Base-by-base conservation (phyloP, 345 rosid genomes). In the Geranium brycei region DNA sequence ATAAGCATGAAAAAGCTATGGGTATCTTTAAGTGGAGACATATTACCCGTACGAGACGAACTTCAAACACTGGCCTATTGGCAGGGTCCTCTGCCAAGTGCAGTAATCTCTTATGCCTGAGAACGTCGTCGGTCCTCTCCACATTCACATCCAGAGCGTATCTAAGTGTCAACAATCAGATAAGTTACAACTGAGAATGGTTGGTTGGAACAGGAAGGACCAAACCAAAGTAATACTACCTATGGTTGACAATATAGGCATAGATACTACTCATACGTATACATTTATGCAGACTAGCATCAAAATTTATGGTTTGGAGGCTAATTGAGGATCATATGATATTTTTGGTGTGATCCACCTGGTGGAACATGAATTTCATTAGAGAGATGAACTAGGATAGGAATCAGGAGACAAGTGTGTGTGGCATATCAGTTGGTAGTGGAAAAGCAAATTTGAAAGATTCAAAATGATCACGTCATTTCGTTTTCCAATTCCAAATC, bases 71-170 rank as follows among this genome's bases (percentile, higher is more conserved):
- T 57, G 90, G 95, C 56, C 81, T 76, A 80, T 81, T 90, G 13
- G 82, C 68, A 68, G 91, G 90, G 70, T 81, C 86, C 69, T 90
- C 91, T 7, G 97, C 99, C 73, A 81, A 68, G 53, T 82, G 79
- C 51, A 93, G 73, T 62, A 93, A 64, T 74, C 91, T 82, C 75
- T 85, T 89, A 71, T 90, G 99, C 17, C 79, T 79, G 38, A 90
- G 82, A 38, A 93, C 97, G 74, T 90, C 97, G 69, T 87, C 97
- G 32, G 99, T 97, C 64, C 97, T 87, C 84, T 93, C 97, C 73
- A 85, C 97, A 73, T 93, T 93, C 41, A 93, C 99, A 80, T 93
- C 99, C 64, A 88, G 35, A 14, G 92, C 97, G 61, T 93, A 93
- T 64, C 97, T 92, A 69, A 72, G 71, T 35, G 55, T 17, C 19